Conservation (phyloP, 2,329 filamentous ascomycete genomes). For the Xylaria sp. region DNA sequence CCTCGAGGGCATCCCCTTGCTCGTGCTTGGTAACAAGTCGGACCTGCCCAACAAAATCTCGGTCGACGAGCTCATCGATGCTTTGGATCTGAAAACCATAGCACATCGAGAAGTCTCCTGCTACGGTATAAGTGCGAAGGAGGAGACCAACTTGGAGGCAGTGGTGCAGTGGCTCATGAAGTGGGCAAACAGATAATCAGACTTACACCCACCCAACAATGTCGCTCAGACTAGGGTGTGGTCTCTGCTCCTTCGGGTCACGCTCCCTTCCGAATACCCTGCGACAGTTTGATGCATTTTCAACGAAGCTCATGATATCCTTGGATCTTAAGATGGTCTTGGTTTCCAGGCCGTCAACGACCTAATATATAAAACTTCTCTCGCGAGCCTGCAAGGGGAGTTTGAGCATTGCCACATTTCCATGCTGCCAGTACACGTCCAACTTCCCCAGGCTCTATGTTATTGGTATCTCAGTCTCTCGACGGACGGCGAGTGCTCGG, state of each 20-base stretch:
- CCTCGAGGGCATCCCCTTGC: conserved; percentile 87
- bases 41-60: conserved; percentile 91
- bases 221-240: conserved; percentile 13
- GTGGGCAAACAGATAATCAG: conserved; percentile 76
- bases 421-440: conserved; percentile 40
- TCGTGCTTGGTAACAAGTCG: conserved; percentile 97
- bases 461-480: conserved; percentile 40
- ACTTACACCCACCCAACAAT: conserved; percentile 18
- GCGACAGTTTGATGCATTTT: conserved; percentile 47
- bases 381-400: conserved; percentile 47
- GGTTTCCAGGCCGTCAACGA: conserved; percentile 48
- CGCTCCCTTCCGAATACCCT: conserved; percentile 35
- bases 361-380: conserved; percentile 51
- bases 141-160: conserved; percentile 97
- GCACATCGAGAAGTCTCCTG: conserved; percentile 95
- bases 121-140: conserved; percentile 98
- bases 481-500: conserved; percentile 41
- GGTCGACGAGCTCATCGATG: conserved; percentile 95
- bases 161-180: conserved; percentile 97
- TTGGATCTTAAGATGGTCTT: conserved; percentile 47
- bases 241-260: conserved; percentile 7
- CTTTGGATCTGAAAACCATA: conserved; percentile 88
- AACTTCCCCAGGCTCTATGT: conserved; percentile 39
- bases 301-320: conserved; percentile 49
- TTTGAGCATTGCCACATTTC: conserved; percentile 38